Base-by-base conservation (phyloP, 768 basidiomycete species). In the Podaxis rugospora region DNA sequence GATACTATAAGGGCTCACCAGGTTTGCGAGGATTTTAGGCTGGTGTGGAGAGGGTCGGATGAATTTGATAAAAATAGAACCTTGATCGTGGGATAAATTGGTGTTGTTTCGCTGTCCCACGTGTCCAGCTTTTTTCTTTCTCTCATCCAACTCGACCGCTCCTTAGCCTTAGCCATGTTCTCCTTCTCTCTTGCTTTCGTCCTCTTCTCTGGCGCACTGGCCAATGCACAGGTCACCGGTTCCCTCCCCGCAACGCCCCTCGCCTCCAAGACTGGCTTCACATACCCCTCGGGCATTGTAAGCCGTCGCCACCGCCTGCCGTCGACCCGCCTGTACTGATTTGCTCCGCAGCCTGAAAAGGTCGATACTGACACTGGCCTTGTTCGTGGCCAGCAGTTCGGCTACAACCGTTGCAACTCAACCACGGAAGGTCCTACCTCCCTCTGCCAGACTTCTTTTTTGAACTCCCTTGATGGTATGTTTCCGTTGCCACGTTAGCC, bases 401-500 rank as follows among this genome's bases (percentile, higher is more conserved):
- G 89, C 16, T 88, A 85, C 77, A 89, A 88, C 69, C 65, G 72
- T 5, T 89, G 87, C 69, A 89, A 89, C 71, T 80, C 83, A 0
- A 84, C 86, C 28, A 89, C 88, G 1, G 76, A 86, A 70, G 78
- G 76, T 65, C 83, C 80, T 50, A 27, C 76, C 1, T 89, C 88
- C 0, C 66, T 72, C 4, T 83, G 89, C 67, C 89, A 90, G 71
- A 90, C 89, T 1, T 69, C 77, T 4, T 76, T 83, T 63, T 69
- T 83, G 50, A 87, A 86, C 74, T 68, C 70, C 63, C 71, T 85
- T 36, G 80, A 66, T 46, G 63, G 69, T 85, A 49, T 42, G 72
- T 67, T n/a, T 21, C 28, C 44, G 32, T 61, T 50, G 35, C 61
- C 46, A 44, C 51, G 44, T 13, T 32, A 3, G 13, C n/a, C 4